Base-by-base conservation (phyloP, 495 filamentous ascomycete genomes). In the Cladorrhinum samala region DNA sequence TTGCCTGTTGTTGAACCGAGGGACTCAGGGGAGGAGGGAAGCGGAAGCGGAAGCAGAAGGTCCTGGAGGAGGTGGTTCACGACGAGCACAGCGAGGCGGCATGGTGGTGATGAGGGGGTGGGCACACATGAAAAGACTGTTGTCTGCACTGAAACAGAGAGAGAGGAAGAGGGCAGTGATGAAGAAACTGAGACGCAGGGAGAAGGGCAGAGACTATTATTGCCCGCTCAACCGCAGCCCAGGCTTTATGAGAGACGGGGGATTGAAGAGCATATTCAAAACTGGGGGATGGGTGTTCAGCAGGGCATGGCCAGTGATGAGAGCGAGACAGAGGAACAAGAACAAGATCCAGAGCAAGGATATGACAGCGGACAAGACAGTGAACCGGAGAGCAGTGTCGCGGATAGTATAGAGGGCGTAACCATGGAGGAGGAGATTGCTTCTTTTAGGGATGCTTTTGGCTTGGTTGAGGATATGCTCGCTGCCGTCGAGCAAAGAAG, bases 371-470 rank as follows among this genome's bases (percentile, higher is more conserved):
- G n/a, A n/a, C n/a, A n/a, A n/a, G 17, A 24, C 11, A 47, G 49
- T 18, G 46, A 27, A 33, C 24, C 5, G 14, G 36, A n/a, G 27
- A 39, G 5, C 33, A n/a, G n/a, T n/a, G n/a, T n/a, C n/a, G 25
- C 0, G 41, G 45, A 47, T 14, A 47, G 24, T 23, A 5, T 47
- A 4, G 57, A 57, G 24, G 33, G 17, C 2, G 25, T 45, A n/a
- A 37, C 30, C 1, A 33, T 60, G 18, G 49, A 23, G 3, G 49
- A 56, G 1, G 77, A 82, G 57, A 70, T 82, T 41, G 63, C 69
- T 2, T 71, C 72, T 25, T 72, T 81, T 23, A 69, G 76, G 37
- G 65, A 70, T 36, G 77, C 70, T 16, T 67, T 76, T 16, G 62
- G 62, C 8, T 52, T 77, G 13, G 74, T 81, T 3, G 71, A 65